phyloP scores from a whole-genome alignment of 345 rosid genomes.

The Eucalyptus regnans region DNA sequence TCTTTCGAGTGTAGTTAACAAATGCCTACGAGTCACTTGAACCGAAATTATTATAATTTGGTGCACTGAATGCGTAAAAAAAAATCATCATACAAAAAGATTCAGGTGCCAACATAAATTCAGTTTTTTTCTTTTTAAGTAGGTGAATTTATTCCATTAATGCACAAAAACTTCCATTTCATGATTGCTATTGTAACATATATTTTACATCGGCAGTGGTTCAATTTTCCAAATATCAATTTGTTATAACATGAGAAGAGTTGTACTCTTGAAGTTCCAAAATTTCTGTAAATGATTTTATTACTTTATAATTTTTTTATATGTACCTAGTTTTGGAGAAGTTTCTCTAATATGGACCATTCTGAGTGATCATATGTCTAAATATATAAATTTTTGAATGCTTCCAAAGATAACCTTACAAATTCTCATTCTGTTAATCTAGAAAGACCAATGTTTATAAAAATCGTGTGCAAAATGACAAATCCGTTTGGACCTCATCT shows the following conservation, averaged over 20 bases:
- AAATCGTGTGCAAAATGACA: not conserved
- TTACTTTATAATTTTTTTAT: not conserved
- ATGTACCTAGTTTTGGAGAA: not conserved
- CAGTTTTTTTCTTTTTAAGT: not conserved
- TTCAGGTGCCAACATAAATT: not conserved
- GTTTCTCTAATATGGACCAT: not conserved
- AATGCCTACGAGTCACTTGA: not conserved
- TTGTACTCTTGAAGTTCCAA: not conserved
- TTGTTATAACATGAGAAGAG: not conserved
- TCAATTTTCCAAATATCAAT: not conserved
- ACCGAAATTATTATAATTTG: not conserved
- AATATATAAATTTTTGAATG: not conserved
- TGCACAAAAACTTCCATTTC: not conserved
- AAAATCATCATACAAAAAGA: not conserved
- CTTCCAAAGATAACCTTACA: not conserved
- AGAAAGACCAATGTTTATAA: not conserved
- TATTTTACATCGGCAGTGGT: fast-evolving
- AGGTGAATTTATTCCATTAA: not conserved
- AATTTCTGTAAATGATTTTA: not conserved
- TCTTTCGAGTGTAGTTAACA: not conserved
- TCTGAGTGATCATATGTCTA: not conserved
- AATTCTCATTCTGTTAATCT: not conserved
- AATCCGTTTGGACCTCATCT: not conserved
- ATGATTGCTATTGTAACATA: not conserved
- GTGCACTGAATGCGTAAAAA: not conserved